Percentiles rank a stretch among this genome's conserved stretches.
phyloP scores from a whole-genome alignment of 306 rosid genomes.

The Cajanus cajan region DNA sequence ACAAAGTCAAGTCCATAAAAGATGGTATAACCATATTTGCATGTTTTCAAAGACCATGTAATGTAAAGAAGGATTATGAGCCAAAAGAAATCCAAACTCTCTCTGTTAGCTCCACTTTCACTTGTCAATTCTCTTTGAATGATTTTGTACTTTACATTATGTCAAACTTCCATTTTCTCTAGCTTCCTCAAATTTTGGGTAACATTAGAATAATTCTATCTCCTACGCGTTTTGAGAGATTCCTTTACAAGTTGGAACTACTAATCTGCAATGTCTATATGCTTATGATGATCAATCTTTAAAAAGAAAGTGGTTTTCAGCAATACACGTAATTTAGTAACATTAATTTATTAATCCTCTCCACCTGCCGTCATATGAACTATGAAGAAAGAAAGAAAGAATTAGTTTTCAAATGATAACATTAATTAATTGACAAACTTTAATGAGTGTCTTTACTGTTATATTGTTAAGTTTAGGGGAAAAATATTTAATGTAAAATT shows the following conservation, averaged over 20 bases:
- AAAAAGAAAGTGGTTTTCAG: background rate
- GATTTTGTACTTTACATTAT: background rate
- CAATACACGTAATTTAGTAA: background rate
- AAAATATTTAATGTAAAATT: background rate
- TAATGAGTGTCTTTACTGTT: background rate
- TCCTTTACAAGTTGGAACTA: conserved; percentile 15
- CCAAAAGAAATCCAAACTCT: conserved; percentile 22
- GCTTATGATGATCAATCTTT: conserved; percentile 5
- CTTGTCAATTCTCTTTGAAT: conserved; percentile 42
- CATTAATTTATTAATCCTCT: background rate
- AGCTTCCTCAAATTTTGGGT: background rate
- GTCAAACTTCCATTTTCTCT: conserved; percentile 20
- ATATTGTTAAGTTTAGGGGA: background rate
- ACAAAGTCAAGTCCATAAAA: conserved; percentile 2
- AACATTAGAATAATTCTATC: background rate
- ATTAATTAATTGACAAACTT: background rate
- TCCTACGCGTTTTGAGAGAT: conserved; percentile 32
- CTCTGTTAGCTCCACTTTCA: conserved; percentile 29
- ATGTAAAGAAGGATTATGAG: conserved; percentile 2
- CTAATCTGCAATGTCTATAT: background rate
- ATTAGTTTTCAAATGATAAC: background rate
- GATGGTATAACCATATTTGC: conserved; percentile 2
- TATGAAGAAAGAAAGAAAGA: background rate
- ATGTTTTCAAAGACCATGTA: conserved; percentile 21
- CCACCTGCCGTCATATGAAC: conserved; percentile 27